These are phyloP conservation scores for Nitzschia sp. DNA, from an alignment of 108 stramenopile genomes.

Conservation along the genomic window DNA sequence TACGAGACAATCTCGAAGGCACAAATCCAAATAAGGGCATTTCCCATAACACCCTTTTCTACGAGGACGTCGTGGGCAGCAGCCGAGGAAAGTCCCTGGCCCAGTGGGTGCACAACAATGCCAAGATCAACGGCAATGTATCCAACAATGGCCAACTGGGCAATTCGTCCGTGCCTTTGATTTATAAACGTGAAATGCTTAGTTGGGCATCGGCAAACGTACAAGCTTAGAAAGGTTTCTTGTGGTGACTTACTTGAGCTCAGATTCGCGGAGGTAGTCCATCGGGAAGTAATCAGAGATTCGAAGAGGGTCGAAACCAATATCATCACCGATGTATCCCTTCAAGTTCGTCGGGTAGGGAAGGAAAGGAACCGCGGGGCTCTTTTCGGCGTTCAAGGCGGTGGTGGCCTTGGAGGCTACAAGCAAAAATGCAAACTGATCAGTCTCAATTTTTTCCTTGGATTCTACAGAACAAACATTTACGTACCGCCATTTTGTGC, in stretches of 20 bases:
- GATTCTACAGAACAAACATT: neutral
- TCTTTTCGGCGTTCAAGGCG: conserved; percentile 46
- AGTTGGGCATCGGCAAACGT: neutral
- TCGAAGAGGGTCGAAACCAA: conserved; percentile 94
- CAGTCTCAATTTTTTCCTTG: too few relatives aligned
- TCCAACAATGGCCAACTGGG: conserved; percentile 93
- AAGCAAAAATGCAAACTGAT: neutral
- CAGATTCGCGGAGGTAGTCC: conserved; percentile 92
- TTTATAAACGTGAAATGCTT: neutral
- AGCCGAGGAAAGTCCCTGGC: conserved; percentile 74
- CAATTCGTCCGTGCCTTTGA: conserved; percentile 90
- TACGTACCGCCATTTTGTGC: conserved; percentile 25
- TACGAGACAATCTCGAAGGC: conserved; percentile 73
- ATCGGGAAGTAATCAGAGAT: conserved; percentile 87
- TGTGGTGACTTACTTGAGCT: conserved; percentile 71
- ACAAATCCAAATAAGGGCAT: conserved; percentile 76
- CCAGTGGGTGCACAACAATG: conserved; percentile 73
- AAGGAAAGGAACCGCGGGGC: conserved; percentile 92
- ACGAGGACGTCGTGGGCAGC: conserved; percentile 82
- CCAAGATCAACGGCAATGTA: conserved; percentile 87
- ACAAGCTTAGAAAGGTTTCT: neutral
- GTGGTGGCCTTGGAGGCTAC: conserved; percentile 39
- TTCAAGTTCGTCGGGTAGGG: conserved; percentile 87
- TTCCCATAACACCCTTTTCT: conserved; percentile 86
- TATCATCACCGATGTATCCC: conserved; percentile 88